Evolutionary conservation across 768 basidiomycete genomes (phyloP).

Genomic region (Calocybe cyanea): DNA sequence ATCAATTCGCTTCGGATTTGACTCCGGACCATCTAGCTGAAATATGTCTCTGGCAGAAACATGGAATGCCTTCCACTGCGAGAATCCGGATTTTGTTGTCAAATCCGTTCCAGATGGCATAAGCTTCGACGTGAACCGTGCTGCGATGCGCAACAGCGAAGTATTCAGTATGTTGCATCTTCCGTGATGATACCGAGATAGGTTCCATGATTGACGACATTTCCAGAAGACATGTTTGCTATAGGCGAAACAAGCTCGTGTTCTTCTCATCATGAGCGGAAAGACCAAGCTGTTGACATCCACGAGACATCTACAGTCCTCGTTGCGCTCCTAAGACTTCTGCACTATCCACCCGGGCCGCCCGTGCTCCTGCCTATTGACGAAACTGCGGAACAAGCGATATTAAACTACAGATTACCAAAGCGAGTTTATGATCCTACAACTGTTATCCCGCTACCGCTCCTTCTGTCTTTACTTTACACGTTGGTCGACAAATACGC

Average conservation of each 20-base stretch:
- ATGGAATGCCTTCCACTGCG: conserved; percentile 39
- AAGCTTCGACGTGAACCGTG: conserved; percentile 45
- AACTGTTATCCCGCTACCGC: conserved; percentile 60
- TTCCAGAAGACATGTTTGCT: conserved; percentile 64
- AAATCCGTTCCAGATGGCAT: conserved; percentile 50
- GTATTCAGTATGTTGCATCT: conserved; percentile 52
- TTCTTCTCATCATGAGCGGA: conserved; percentile 11
- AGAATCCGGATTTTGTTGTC: conserved; percentile 52
- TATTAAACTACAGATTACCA: conserved; percentile 26
- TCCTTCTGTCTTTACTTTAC: conserved; percentile 52
- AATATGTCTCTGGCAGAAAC: conserved; percentile 15
- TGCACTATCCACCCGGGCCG: conserved; percentile 51
- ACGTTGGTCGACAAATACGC: conserved; percentile 65
- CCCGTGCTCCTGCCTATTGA: conserved; percentile 31
- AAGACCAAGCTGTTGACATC: conserved; percentile 43
- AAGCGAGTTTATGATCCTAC: conserved; percentile 33
- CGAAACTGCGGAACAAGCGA: conserved; percentile 22
- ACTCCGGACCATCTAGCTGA: background rate
- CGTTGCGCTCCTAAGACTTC: conserved; percentile 47
- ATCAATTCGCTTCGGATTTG: conserved; percentile 6
- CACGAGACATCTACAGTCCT: conserved; percentile 49
- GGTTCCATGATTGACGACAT: background rate
- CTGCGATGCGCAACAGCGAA: conserved; percentile 49
- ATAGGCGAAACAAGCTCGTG: conserved; percentile 39
- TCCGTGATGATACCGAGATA: background rate